Conservation (phyloP, 495 filamentous ascomycete species). For the Evernia prunastri region DNA sequence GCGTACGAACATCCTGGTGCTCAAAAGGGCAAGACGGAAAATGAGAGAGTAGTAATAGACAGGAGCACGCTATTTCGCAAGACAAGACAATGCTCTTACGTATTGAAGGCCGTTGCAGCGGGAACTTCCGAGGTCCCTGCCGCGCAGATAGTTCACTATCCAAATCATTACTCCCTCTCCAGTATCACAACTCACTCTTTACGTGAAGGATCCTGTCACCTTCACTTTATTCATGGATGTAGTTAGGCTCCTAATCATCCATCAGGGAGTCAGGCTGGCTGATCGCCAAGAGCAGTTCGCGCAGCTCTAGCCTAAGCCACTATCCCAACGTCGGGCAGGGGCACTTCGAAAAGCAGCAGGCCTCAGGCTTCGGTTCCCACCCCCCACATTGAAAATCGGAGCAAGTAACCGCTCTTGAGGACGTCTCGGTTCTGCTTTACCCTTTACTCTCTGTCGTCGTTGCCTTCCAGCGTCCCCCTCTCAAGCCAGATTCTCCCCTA, state of each 20-base stretch:
- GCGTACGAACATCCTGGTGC: not conserved
- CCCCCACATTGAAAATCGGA: constrained; percentile 2
- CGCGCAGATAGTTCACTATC: not conserved
- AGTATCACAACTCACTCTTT: not conserved
- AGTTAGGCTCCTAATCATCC: not conserved
- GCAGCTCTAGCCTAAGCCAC: constrained; percentile 15
- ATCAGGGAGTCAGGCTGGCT: constrained; percentile 1
- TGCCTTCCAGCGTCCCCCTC: not conserved
- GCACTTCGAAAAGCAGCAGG: constrained; percentile 12
- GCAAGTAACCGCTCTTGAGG: constrained; percentile 12
- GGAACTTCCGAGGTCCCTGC: constrained; percentile 2
- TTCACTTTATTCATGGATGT: not conserved
- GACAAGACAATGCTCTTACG: not conserved
- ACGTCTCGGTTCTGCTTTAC: not conserved
- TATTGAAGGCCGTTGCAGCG: not conserved
- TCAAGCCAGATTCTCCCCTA: not conserved
- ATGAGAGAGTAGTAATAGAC: not conserved
- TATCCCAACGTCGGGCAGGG: constrained; percentile 16
- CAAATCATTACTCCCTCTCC: not conserved
- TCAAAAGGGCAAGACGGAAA: not conserved
- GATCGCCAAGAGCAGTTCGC: constrained; percentile 11
- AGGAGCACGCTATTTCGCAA: not conserved
- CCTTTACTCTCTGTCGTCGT: not conserved
- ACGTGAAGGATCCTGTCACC: not conserved
- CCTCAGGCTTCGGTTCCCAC: constrained; percentile 14